These are phyloP conservation scores for Tylopilus sp. DNA, from an alignment of 768 basidiomycete species.

Conservation along the genomic window DNA sequence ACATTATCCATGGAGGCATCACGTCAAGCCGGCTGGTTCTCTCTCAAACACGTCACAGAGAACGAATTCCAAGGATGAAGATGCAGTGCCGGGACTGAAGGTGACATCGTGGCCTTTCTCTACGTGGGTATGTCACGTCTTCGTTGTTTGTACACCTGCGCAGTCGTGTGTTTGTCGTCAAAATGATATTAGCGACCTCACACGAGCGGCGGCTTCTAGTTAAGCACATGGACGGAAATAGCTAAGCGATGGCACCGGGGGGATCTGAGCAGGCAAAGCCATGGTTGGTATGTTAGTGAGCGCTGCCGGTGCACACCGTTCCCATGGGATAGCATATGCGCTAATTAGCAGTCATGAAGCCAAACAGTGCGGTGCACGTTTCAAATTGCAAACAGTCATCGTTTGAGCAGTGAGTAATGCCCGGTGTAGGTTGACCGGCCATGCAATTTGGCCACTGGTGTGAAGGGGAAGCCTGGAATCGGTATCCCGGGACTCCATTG, in stretches of 20 bases:
- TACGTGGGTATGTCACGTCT: too few relatives aligned
- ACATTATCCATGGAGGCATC: background rate
- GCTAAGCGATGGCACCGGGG: conserved; percentile 30
- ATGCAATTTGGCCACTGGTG: conserved; percentile 2
- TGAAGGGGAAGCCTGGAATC: background rate
- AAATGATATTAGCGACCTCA: too few relatives aligned
- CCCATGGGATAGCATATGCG: background rate
- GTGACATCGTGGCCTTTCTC: too few relatives aligned
- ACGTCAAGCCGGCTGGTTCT: background rate
- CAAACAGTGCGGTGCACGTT: background rate
- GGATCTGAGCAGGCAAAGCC: conserved; percentile 29
- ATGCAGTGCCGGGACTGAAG: too few relatives aligned
- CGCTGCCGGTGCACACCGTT: background rate
- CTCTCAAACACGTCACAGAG: background rate
- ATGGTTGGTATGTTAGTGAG: background rate
- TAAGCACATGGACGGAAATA: background rate
- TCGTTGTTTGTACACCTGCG: too few relatives aligned
- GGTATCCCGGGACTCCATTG: background rate
- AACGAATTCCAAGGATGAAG: background rate
- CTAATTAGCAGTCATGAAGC: background rate
- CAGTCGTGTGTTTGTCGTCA: too few relatives aligned
- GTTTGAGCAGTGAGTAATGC: background rate
- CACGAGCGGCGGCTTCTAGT: background rate
- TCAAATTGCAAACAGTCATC: conserved; percentile 4
- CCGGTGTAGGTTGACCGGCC: background rate